These are phyloP conservation scores for Fusarium scirpi DNA, from an alignment of 2,329 filamentous ascomycete genomes.

Conservation along the genomic window DNA sequence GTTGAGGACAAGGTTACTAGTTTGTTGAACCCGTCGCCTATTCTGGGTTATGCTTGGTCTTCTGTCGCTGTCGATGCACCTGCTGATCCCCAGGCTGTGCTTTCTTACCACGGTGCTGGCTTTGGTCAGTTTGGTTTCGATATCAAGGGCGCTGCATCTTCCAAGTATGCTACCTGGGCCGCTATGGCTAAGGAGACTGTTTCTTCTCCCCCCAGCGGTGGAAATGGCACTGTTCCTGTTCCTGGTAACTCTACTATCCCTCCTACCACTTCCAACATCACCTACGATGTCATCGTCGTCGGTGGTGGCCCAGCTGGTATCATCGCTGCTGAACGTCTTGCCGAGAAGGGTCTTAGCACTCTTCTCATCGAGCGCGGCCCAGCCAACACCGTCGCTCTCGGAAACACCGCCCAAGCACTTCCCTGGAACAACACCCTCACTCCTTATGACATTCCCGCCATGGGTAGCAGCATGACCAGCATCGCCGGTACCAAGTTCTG, in stretches of 20 bases:
- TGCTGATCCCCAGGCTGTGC: constrained; percentile 48
- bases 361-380: constrained; percentile 46
- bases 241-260: constrained; percentile 29
- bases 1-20: constrained; percentile 52
- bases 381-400: constrained; percentile 44
- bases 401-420: constrained; percentile 32
- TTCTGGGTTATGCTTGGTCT: constrained; percentile 57
- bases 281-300: constrained; percentile 47
- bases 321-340: constrained; percentile 45
- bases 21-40: constrained; percentile 34
- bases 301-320: constrained; percentile 46
- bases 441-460: constrained; percentile 42
- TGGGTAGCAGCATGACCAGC: constrained; percentile 44
- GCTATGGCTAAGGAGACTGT: constrained; percentile 42
- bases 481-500: constrained; percentile 44
- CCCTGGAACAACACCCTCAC: constrained; percentile 44
- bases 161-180: constrained; percentile 46
- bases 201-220: constrained; percentile 16
- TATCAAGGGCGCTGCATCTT: constrained; percentile 51
- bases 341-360: constrained; percentile 42
- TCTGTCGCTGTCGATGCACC: constrained; percentile 50
- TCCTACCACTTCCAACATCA: constrained; percentile 39
- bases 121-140: constrained; percentile 55
- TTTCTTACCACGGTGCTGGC: constrained; percentile 56
- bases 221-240: constrained; percentile 8